Evolutionary conservation across 1,284 basidiomycete genomes (phyloP).

Genomic region (Phellopilus nigrolimitatus): DNA sequence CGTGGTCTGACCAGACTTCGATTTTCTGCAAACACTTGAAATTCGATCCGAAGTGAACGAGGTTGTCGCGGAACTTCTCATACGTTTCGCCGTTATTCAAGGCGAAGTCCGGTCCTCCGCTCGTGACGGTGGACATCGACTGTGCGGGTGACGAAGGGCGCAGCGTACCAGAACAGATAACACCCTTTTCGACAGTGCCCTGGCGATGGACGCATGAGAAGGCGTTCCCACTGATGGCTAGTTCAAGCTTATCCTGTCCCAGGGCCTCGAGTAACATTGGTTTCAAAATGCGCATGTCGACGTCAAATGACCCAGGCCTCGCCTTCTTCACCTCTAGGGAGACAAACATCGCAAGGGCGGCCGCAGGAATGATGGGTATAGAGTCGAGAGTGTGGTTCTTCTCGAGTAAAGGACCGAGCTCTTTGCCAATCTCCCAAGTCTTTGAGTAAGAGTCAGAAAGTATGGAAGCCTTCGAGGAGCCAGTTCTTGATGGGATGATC

Average conservation of each 20-base stretch:
- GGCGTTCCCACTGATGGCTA: conserved; percentile 3
- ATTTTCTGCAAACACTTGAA: conserved; percentile 32
- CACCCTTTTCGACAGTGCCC: conserved; percentile 2
- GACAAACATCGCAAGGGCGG: conserved; percentile 31
- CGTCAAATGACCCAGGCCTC: neutral
- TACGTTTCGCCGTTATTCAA: conserved; percentile 8
- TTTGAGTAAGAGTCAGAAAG: neutral
- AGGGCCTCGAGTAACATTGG: conserved; percentile 10
- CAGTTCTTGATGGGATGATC: conserved; percentile 25
- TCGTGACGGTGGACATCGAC: neutral
- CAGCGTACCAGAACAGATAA: conserved; percentile 30
- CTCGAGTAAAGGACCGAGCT: conserved; percentile 12
- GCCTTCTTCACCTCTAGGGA: conserved; percentile 21
- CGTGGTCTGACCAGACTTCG: conserved; percentile 28
- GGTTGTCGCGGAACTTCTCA: conserved; percentile 6
- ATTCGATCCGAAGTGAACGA: conserved; percentile 31
- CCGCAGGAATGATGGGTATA: conserved; percentile 32
- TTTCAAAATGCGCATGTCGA: conserved; percentile 11
- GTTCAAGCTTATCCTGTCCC: conserved; percentile 1
- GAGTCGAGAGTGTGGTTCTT: conserved; percentile 33
- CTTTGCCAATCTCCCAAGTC: conserved; percentile 15
- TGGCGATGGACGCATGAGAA: conserved; percentile 9
- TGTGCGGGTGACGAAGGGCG: neutral
- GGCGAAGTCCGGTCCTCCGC: neutral
- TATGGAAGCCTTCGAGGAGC: neutral